Evolutionary conservation across 768 basidiomycete genomes (phyloP).

Genomic region (Butyriboletus loyo): DNA sequence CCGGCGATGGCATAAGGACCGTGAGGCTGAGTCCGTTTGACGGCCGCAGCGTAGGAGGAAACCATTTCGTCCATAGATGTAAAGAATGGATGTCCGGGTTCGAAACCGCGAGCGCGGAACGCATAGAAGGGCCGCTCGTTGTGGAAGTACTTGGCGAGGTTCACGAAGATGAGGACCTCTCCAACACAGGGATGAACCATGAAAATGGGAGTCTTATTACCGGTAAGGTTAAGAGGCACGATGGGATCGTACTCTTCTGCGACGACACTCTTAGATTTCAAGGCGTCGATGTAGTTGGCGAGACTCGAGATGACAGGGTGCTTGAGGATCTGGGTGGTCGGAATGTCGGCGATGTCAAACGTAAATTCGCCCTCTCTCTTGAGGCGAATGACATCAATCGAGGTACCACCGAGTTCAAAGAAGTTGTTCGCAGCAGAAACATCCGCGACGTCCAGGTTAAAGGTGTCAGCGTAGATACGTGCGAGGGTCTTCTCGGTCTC

Average conservation of each 20-base stretch:
- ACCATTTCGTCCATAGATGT: constrained; percentile 39
- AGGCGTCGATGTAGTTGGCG: constrained; percentile 28
- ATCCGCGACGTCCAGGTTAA: constrained; percentile 19
- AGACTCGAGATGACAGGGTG: constrained; percentile 29
- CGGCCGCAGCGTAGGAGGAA: constrained; percentile 31
- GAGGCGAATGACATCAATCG: constrained; percentile 34
- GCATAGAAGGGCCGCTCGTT: constrained; percentile 43
- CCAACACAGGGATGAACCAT: constrained; percentile 44
- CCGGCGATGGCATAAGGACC: constrained; percentile 40
- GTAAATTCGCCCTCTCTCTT: constrained; percentile 21
- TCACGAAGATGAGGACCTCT: constrained; percentile 39
- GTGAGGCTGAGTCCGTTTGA: constrained; percentile 29
- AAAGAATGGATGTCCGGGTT: constrained; percentile 35
- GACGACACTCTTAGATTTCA: constrained; percentile 11
- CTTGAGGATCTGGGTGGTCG: constrained; percentile 37
- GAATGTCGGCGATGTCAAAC: constrained; percentile 29
- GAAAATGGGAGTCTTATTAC: constrained; percentile 40
- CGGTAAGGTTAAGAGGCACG: constrained; percentile 36
- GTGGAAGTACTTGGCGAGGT: constrained; percentile 37
- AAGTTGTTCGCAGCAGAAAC: constrained; percentile 32
- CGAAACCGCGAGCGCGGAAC: constrained; percentile 42
- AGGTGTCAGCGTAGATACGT: constrained; percentile 25
- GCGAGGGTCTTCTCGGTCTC: constrained; percentile 27
- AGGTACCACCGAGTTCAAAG: constrained; percentile 39
- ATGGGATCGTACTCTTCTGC: constrained; percentile 35